phyloP scores from a whole-genome alignment of 257 asterid genomes.

The Solanum medicagineum region DNA sequence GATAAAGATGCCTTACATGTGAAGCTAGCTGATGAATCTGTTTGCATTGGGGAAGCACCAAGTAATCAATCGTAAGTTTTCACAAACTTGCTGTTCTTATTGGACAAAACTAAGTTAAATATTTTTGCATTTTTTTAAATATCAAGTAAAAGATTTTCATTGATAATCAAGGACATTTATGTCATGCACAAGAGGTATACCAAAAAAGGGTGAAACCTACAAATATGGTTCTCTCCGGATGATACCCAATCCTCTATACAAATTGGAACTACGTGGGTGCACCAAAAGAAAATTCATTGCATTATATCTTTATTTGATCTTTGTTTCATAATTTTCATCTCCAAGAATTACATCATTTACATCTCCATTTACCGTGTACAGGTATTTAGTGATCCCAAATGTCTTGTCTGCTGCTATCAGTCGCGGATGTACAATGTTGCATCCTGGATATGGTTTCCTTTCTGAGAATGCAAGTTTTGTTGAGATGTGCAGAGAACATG shows the following conservation, averaged over 20 bases:
- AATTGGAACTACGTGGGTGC: not conserved
- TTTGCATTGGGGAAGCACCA: conserved; percentile 99
- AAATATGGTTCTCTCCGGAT: not conserved
- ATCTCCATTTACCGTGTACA: conserved; percentile 13
- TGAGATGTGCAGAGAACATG: conserved; percentile 85
- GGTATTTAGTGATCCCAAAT: conserved; percentile 76
- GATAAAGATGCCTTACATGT: conserved; percentile 98
- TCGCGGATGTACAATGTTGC: conserved; percentile 90
- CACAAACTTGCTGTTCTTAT: not conserved
- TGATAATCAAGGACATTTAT: not conserved
- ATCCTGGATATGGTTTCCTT: conserved; percentile 98
- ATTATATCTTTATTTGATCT: not conserved
- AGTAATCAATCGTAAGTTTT: conserved; percentile 92
- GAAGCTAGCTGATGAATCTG: conserved; percentile 93
- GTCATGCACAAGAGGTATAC: not conserved
- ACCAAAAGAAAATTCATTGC: not conserved
- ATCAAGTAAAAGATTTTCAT: not conserved
- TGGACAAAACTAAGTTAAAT: not conserved
- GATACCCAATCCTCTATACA: not conserved
- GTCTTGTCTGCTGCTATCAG: conserved; percentile 86
- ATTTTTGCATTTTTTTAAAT: not conserved
- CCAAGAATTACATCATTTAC: not conserved
- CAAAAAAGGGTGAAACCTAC: not conserved
- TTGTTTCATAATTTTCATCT: not conserved
- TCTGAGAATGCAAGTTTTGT: conserved; percentile 94